Conservation (phyloP, 257 asterid species). For the Solanum medicagineum region DNA sequence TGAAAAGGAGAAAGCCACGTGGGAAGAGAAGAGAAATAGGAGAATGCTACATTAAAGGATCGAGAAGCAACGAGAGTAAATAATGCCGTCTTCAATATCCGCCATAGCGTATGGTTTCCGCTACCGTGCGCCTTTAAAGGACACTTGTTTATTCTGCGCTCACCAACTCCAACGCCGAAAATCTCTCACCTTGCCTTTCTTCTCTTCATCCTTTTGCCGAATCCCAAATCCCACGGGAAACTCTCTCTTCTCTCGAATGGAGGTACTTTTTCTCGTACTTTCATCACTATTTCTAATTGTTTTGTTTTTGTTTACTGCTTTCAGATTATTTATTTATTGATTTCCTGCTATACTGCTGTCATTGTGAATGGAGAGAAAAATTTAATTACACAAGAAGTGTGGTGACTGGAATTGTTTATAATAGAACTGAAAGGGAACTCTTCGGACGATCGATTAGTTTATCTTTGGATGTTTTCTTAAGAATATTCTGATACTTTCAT, state of each 20-base stretch:
- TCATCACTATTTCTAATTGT: background rate
- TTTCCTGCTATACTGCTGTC: background rate
- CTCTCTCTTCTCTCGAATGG: constrained; percentile 66
- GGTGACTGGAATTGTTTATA: too few species aligned
- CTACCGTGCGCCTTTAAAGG: constrained; percentile 44
- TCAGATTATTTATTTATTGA: background rate
- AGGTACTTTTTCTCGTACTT: constrained; percentile 22
- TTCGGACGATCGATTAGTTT: too few species aligned
- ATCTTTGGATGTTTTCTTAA: too few species aligned
- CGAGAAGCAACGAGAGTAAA: background rate
- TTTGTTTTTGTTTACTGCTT: background rate
- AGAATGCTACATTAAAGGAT: background rate
- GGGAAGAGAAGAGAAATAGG: background rate
- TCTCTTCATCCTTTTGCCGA: constrained; percentile 22
- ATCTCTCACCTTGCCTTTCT: constrained; percentile 5
- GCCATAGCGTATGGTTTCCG: constrained; percentile 24
- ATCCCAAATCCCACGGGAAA: constrained; percentile 38
- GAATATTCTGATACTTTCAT: too few species aligned
- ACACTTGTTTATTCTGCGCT: constrained; percentile 11
- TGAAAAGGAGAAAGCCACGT: background rate
- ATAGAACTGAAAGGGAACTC: too few species aligned
- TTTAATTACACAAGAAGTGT: too few species aligned
- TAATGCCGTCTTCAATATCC: background rate
- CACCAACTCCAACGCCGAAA: constrained; percentile 11
- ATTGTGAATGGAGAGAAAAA: background rate